Evolutionary conservation across 2,329 filamentous ascomycete species (phyloP).

Genomic region (Mariannaea sp.): DNA sequence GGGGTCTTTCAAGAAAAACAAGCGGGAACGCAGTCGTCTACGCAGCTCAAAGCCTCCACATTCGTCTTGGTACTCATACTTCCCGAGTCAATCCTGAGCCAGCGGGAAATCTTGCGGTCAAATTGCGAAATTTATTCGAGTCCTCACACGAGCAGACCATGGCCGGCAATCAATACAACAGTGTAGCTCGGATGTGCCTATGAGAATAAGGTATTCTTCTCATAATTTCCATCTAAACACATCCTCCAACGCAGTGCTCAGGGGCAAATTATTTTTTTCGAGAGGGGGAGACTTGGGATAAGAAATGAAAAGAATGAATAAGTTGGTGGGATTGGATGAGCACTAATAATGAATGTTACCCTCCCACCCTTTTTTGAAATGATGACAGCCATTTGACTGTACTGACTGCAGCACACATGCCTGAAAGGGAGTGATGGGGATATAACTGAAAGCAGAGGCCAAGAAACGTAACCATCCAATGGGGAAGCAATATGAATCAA

Average conservation of each 20-base stretch:
- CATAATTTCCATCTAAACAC: slow-evolving; percentile 12
- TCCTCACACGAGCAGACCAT: too few relatives aligned
- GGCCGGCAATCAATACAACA: too few relatives aligned
- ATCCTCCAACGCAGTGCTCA: slow-evolving; percentile 7
- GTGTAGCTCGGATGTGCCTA: too few relatives aligned
- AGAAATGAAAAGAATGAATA: slow-evolving; percentile 17
- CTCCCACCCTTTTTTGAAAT: background rate
- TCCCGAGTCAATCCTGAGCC: slow-evolving; percentile 6
- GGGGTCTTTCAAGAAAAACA: slow-evolving; percentile 7
- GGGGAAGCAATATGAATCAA: background rate
- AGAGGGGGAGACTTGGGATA: slow-evolving; percentile 10
- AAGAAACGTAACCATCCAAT: slow-evolving; percentile 7
- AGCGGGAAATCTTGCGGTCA: background rate
- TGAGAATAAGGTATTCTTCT: background rate
- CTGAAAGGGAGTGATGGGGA: background rate
- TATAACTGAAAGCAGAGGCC: slow-evolving; percentile 4
- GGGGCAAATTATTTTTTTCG: slow-evolving; percentile 14
- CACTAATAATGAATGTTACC: background rate
- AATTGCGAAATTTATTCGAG: slow-evolving; percentile 24
- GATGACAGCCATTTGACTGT: background rate
- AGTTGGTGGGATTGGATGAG: slow-evolving; percentile 8
- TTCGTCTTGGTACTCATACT: too few relatives aligned
- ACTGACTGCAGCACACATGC: too few relatives aligned
- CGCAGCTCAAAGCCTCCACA: too few relatives aligned
- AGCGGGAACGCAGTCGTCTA: too few relatives aligned